A percentile compares a stretch with the other conserved stretches of the same genome.
Evolutionary conservation across 108 stramenopile species (phyloP).

Genomic region (Cafeteria roenbergensis): DNA sequence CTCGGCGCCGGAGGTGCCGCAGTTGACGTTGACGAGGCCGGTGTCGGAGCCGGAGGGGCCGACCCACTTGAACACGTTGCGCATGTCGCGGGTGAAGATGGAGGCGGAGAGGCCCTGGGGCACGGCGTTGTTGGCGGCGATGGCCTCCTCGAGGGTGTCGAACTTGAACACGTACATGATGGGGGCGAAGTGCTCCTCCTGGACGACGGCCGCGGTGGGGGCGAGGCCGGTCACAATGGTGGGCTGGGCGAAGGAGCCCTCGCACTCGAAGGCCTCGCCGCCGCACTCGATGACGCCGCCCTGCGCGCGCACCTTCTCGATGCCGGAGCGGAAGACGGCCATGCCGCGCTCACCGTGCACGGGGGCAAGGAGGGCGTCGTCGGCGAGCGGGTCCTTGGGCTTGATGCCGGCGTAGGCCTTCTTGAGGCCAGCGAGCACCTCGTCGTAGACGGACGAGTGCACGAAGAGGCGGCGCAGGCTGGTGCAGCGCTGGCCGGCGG

Average conservation of each 20-base stretch:
- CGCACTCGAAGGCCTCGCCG: conserved; percentile 15
- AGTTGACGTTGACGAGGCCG: conserved; percentile 34
- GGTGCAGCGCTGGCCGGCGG: conserved; percentile 43
- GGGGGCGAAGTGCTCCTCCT: conserved; percentile 34
- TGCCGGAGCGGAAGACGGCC: background rate
- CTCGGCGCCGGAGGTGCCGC: conserved; percentile 27
- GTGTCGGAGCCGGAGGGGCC: conserved; percentile 26
- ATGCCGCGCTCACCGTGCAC: conserved; percentile 22
- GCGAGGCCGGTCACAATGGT: conserved; percentile 22
- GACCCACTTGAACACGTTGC: conserved; percentile 28
- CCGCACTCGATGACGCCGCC: conserved; percentile 23
- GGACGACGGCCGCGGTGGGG: conserved; percentile 13
- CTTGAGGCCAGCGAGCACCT: conserved; percentile 19
- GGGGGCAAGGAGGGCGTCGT: conserved; percentile 25
- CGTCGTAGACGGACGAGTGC: conserved; percentile 31
- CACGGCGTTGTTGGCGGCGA: conserved; percentile 26
- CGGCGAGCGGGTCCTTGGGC: conserved; percentile 28
- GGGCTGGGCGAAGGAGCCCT: conserved; percentile 28
- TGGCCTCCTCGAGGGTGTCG: conserved; percentile 23
- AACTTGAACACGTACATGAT: conserved; percentile 28
- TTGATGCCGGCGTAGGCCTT: conserved; percentile 19
- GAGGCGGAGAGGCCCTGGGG: conserved; percentile 26
- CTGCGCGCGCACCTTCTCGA: conserved; percentile 17
- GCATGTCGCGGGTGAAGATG: conserved; percentile 27
- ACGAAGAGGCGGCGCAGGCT: conserved; percentile 28